These are phyloP conservation scores for Cetradonia linearis DNA, from an alignment of 495 filamentous ascomycete species.

Conservation along the genomic window DNA sequence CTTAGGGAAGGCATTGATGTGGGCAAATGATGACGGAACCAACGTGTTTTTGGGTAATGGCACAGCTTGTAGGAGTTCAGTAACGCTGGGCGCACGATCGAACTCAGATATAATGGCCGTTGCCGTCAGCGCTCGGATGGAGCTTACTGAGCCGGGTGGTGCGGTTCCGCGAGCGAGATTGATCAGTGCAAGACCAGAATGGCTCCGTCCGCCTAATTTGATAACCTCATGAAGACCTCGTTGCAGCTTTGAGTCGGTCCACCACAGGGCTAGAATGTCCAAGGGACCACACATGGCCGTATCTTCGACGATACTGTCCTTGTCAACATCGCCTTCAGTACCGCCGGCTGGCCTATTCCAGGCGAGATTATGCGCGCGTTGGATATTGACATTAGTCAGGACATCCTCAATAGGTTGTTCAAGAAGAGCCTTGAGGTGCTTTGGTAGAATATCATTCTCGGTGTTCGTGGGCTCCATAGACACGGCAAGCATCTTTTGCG, in stretches of 20 bases:
- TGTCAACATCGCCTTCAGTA: conserved; percentile 49
- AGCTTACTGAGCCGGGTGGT: conserved; percentile 65
- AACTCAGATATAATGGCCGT: conserved; percentile 39
- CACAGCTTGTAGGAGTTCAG: conserved; percentile 40
- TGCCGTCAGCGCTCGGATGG: conserved; percentile 70
- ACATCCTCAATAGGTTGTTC: conserved; percentile 71
- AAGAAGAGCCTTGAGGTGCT: conserved; percentile 62
- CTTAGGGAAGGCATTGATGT: conserved; percentile 2
- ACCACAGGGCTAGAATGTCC: conserved; percentile 87
- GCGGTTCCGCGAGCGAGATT: conserved; percentile 62
- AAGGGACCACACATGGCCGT: conserved; percentile 76
- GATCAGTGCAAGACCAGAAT: conserved; percentile 46
- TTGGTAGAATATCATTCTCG: conserved; percentile 59
- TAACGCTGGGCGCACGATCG: conserved; percentile 38
- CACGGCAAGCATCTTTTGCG: conserved; percentile 51
- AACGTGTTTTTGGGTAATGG: conserved; percentile 27
- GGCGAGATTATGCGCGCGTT: conserved; percentile 81
- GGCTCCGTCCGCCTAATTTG: conserved; percentile 36
- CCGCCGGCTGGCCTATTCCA: conserved; percentile 72
- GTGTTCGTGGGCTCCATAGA: conserved; percentile 26
- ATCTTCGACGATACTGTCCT: conserved; percentile 77
- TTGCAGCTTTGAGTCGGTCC: conserved; percentile 67
- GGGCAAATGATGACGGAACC: conserved; percentile 4
- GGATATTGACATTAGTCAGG: conserved; percentile 62
- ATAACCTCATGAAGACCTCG: conserved; percentile 54